phyloP scores from a whole-genome alignment of 495 filamentous ascomycete genomes.

The Podospora fimiseda region DNA sequence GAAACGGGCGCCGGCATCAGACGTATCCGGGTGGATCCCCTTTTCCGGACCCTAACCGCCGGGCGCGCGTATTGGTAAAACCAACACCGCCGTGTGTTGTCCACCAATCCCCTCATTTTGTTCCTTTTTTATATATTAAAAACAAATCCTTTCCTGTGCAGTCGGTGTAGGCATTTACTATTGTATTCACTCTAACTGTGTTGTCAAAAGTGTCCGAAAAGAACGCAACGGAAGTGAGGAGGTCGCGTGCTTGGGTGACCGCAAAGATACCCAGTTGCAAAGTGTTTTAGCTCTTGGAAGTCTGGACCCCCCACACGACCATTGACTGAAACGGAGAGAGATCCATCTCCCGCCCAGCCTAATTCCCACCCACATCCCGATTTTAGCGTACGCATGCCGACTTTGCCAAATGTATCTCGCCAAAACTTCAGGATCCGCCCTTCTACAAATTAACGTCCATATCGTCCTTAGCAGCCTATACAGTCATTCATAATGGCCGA shows the following conservation, averaged over 20 bases:
- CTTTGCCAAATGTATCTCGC: no score
- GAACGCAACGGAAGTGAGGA: not conserved
- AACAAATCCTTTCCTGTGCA: no score
- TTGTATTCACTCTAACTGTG: not conserved
- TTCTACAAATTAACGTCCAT: no score
- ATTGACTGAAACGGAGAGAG: not conserved
- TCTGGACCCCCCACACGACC: not conserved
- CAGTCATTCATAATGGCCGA: no score
- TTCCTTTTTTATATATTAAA: not conserved
- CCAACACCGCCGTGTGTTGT: not conserved
- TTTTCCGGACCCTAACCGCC: not conserved
- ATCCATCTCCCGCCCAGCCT: not conserved
- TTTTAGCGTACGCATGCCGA: no score
- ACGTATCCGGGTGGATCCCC: conserved; percentile 1
- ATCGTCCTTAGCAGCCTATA: no score
- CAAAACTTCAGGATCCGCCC: no score
- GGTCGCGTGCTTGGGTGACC: not conserved
- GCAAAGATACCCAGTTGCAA: not conserved
- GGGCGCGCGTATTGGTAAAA: not conserved
- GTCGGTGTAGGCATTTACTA: not conserved
- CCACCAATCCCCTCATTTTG: not conserved
- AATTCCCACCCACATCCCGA: not conserved
- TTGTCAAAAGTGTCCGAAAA: not conserved
- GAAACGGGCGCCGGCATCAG: not conserved
- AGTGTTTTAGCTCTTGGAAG: not conserved